Evolutionary conservation across 139 green algal species (phyloP), one percentile per base, ranked within the genome.

Genomic region (Pleodorina starrii): DNA sequence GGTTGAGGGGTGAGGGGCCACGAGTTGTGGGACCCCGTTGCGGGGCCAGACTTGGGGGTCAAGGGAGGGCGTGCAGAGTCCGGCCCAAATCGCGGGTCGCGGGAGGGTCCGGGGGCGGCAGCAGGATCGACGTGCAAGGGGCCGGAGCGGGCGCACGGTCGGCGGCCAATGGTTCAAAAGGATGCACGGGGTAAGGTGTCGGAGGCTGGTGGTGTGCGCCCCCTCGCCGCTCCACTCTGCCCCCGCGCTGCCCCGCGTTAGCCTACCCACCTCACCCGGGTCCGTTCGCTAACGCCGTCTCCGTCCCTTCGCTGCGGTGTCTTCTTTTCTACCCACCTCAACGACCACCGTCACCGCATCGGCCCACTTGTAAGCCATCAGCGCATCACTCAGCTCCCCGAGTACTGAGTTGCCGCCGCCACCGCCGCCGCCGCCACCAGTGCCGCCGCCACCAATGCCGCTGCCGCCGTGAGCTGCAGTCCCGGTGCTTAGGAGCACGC

Each of bases 301-400:
- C 21, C 54, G 21, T 12, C 3, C 29, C 25, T 66, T 21, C 29
- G 29, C 54, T 21, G 9, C 54, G 29, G 5, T 5, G 54, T 7
- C 48, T 6, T 48, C 35, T 2, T 50, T 25, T 48, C 21, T 9
- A 40, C 74, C 46, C 74, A 82, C 74, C 76, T 84, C 76, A 1
- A 84, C 76, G 9, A 32, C 35, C 17, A 69, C 17, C 29, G 48
- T 29, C 48, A 48, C 76, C 48, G 35, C 48, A 36, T 84, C 76
- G 10, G 48, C 76, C 48, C 32, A 44, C 76, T 69, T 48, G 76
- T 71, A 84, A 5, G 76, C 48, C 48, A 84, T 16, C 32, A 84
- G 48, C n/a, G 76, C 76, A 29, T 66, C 32, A 2, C 76, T 29
- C 0, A 84, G 48, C 48, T 84, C 32, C 32, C 32, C 1, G 19